phyloP scores from a whole-genome alignment of 176 grass and related monocot species.

The Sorghum bicolor region DNA sequence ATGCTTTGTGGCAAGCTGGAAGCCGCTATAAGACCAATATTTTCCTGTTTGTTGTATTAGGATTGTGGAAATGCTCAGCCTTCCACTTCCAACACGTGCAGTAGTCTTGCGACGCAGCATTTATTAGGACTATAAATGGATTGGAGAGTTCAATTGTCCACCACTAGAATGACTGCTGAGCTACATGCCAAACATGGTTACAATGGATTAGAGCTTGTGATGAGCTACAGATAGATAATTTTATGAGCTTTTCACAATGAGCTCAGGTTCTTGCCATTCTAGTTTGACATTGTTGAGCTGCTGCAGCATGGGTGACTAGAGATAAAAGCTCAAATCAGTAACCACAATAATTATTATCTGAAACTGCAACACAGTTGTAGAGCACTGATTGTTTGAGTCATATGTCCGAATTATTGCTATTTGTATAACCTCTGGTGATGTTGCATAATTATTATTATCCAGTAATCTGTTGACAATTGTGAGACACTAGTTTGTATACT shows the following conservation, averaged over 20 bases:
- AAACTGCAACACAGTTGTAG: not conserved
- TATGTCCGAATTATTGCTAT: not conserved
- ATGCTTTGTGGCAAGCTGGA: not conserved
- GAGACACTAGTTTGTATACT: not conserved
- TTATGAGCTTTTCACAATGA: not conserved
- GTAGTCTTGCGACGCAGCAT: not conserved
- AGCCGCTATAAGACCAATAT: not conserved
- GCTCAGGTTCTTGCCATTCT: not conserved
- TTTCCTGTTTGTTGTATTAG: not conserved
- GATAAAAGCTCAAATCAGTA: not conserved
- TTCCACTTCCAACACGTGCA: not conserved
- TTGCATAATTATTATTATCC: not conserved
- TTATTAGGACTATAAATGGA: not conserved
- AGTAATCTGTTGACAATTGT: conserved; percentile 18
- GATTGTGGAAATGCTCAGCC: not conserved
- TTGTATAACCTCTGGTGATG: not conserved
- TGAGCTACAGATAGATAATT: not conserved
- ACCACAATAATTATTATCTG: not conserved
- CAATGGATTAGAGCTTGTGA: not conserved
- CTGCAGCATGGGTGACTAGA: not conserved
- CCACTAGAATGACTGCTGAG: conserved; percentile 1
- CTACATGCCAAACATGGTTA: not conserved
- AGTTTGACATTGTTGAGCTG: not conserved
- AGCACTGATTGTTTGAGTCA: not conserved
- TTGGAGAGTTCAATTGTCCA: not conserved